Evolutionary conservation across 148 eudicot genomes (phyloP), one percentile per base, ranked within the genome.

Genomic region (Silene conica): DNA sequence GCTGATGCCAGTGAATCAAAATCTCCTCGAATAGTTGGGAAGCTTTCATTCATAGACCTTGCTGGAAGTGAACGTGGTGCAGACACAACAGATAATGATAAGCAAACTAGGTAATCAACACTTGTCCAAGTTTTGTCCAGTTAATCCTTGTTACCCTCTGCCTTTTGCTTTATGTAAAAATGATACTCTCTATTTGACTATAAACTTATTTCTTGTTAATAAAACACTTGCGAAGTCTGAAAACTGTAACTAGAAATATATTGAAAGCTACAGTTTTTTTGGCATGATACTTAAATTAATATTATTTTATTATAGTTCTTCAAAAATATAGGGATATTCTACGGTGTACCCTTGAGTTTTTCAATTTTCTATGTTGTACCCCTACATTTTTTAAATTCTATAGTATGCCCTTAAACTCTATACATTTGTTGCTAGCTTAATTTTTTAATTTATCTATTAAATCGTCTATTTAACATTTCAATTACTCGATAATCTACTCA

Each of bases 1-100:
- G 80, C 70, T 74, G 92, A 87, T 78, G 86, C 88, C 34, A 84
- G 76, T 77, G 96, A 85, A 43, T 76, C 87, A 65, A 90, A 87
- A 80, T 86, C 86, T 77, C 83, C 88, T 75, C 83, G 87, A 20
- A 63, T 74, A 18, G 83, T 88, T 48, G 96, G 96, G n/a, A 90
- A 90, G 76, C 83, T 90, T 56, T 90, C 92, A 23, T 90, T 90
- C 63, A 90, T 90, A 76, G 96, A 90, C 79, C 96, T 90, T 83
- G 92, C 96, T 52, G 96, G 92, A 78, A 90, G 96, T 80, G 96
- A 90, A 79, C 92, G 96, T 48, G 96, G 96, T 73, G 96, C 96
- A 72, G 96, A 90, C 84, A 90, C 96, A 64, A 88, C 90, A 60
- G 96, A 90, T 73, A 90, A 88, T 82, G 96, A 90, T 78, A 88